These are phyloP conservation scores for Phytopythium boreale DNA, from an alignment of 352 stramenopile species.

Conservation along the genomic window DNA sequence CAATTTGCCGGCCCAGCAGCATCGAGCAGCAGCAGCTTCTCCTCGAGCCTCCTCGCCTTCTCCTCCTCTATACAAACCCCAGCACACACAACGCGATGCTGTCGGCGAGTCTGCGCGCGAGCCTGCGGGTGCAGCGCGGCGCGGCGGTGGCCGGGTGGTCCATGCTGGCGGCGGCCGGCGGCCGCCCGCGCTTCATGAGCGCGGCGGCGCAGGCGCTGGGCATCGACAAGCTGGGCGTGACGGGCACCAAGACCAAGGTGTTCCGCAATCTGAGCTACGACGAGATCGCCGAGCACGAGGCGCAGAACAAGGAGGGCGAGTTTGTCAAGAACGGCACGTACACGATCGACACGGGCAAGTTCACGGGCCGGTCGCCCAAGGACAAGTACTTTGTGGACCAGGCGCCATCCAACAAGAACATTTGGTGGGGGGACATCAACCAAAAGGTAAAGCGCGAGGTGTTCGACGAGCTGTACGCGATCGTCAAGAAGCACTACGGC, in stretches of 20 bases:
- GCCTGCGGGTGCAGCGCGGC: conserved; percentile 53
- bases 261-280: conserved; percentile 96
- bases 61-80: not conserved
- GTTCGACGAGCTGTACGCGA: conserved; percentile 96
- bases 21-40: conserved; percentile 1
- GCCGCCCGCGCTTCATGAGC: conserved; percentile 43
- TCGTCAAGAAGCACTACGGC: conserved; percentile 93
- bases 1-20: conserved; percentile 30
- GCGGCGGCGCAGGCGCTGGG: conserved; percentile 42
- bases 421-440: conserved; percentile 98
- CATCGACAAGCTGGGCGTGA: conserved; percentile 92
- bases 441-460: conserved; percentile 91
- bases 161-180: conserved; percentile 19
- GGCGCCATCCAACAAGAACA: conserved; percentile 88
- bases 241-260: conserved; percentile 85
- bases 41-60: not conserved
- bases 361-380: conserved; percentile 97
- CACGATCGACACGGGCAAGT: conserved; percentile 98
- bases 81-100: conserved; percentile 32
- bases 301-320: conserved; percentile 91
- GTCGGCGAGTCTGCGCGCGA: conserved; percentile 51
- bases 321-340: conserved; percentile 93
- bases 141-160: conserved; percentile 19
- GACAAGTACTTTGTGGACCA: conserved; percentile 98
- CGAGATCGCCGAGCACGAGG: conserved; percentile 94